Conservation (phyloP, 202 grass and related monocot genomes). For the Setaria viridis region DNA sequence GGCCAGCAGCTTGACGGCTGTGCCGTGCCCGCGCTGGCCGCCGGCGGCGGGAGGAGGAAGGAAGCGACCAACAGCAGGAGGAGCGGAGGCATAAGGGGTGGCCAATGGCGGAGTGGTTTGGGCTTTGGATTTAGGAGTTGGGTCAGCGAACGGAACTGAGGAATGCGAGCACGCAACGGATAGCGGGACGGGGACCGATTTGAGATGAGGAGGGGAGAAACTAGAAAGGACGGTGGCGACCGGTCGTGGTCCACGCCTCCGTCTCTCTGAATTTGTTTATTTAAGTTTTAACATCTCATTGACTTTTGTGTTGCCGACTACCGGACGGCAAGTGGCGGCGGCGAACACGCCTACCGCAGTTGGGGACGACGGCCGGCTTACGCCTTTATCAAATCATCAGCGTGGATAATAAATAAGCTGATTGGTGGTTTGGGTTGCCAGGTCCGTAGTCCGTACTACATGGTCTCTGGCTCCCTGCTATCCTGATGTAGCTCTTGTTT, state of each 20-base stretch:
- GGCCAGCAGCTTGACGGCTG: slow-evolving; percentile 22
- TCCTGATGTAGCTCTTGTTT: no score
- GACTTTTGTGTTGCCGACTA: neutral
- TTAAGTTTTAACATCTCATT: neutral
- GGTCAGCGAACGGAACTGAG: neutral
- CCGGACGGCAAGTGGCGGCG: neutral
- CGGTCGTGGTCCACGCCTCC: slow-evolving; percentile 12
- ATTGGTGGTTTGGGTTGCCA: no score
- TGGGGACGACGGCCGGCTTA: slow-evolving; percentile 6
- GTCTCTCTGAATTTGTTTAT: no score
- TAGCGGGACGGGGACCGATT: neutral
- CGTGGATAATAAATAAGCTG: no score
- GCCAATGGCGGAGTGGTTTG: neutral
- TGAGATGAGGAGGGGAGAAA: neutral
- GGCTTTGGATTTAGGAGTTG: neutral
- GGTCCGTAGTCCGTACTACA: neutral
- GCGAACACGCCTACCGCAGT: neutral
- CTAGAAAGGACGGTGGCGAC: slow-evolving; percentile 21
- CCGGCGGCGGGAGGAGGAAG: neutral
- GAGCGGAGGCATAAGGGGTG: neutral
- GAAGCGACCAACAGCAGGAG: neutral
- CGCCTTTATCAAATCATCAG: neutral
- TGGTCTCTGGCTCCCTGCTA: no score
- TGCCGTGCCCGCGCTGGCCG: neutral
- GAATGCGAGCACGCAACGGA: neutral